phyloP scores from a whole-genome alignment of 768 basidiomycete genomes.

The Mycena galericulata region DNA sequence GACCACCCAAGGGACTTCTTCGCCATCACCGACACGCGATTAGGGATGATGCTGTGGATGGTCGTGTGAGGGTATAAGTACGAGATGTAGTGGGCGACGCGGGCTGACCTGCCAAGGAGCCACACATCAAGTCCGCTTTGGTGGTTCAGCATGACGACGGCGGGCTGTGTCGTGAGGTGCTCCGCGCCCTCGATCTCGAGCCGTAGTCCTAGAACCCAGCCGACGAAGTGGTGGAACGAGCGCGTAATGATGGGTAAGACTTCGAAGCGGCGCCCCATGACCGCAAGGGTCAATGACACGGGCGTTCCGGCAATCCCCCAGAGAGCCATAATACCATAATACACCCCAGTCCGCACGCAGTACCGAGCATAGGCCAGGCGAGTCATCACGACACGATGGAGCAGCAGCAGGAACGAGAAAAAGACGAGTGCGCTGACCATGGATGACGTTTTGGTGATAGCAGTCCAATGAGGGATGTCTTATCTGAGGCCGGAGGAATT shows the following conservation, averaged over 20 bases:
- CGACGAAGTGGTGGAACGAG: slow-evolving; percentile 9
- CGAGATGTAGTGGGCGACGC: background rate
- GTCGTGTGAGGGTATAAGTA: background rate
- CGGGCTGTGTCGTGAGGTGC: slow-evolving; percentile 19
- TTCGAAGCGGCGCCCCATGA: slow-evolving; percentile 17
- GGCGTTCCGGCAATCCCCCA: slow-evolving; percentile 4
- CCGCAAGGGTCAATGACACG: background rate
- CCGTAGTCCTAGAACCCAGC: slow-evolving; percentile 5
- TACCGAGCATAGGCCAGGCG: slow-evolving; percentile 1
- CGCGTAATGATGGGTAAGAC: background rate
- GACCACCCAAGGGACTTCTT: slow-evolving; percentile 78
- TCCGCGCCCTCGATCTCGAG: slow-evolving; percentile 22
- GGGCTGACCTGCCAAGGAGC: slow-evolving; percentile 26
- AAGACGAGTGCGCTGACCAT: background rate
- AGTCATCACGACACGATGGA: slow-evolving; percentile 58
- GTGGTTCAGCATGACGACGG: slow-evolving; percentile 26
- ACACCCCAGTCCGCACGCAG: slow-evolving; percentile 6
- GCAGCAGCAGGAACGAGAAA: background rate
- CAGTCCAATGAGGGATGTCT: no score
- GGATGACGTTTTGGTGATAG: background rate
- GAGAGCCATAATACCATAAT: background rate
- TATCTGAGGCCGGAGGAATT: no score
- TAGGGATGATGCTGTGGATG: slow-evolving; percentile 68
- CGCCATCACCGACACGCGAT: slow-evolving; percentile 74
- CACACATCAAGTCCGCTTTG: slow-evolving; percentile 28